A percentile compares a stretch with the other conserved stretches of the same genome.
Conservation (phyloP, 371 early-diverging fungal genomes). For the Zopfochytrium polystomum region DNA sequence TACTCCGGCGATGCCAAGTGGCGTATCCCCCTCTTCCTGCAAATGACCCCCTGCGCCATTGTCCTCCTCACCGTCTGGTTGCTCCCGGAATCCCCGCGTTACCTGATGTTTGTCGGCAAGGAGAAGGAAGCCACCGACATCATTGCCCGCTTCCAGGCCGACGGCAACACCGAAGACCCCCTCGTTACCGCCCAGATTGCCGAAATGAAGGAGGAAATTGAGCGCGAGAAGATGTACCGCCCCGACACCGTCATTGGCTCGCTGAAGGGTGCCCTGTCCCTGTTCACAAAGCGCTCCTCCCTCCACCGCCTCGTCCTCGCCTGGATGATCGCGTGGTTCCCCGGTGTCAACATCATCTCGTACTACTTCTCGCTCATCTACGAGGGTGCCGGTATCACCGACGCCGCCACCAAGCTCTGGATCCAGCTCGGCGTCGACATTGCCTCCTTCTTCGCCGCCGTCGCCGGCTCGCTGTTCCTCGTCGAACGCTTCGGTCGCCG, state of each 20-base stretch:
- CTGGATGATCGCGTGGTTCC: constrained; percentile 9
- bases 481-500: constrained; percentile 34
- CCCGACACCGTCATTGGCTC: constrained; percentile 18
- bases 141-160: constrained; percentile 47
- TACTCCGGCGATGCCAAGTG: constrained; percentile 34
- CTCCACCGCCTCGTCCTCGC: constrained; percentile 4
- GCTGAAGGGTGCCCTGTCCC: constrained; percentile 10
- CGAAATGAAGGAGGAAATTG: constrained; percentile 21
- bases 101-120: constrained; percentile 44
- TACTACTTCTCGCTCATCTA: constrained; percentile 5
- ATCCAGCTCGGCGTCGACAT: constrained; percentile 3
- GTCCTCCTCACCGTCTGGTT: constrained; percentile 41
- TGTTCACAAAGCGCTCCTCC: constrained; percentile 33
- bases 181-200: constrained; percentile 32
- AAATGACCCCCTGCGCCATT: constrained; percentile 46
- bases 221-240: constrained; percentile 3
- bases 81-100: constrained; percentile 59
- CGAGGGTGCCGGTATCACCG: constrained; percentile 5
- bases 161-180: constrained; percentile 34
- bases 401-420: background rate
- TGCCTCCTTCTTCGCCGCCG: constrained; percentile 7
- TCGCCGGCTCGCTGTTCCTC: constrained; percentile 13
- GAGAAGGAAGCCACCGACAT: constrained; percentile 39
- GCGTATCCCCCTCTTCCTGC: constrained; percentile 48
- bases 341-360: constrained; percentile 7